Evolutionary conservation across 2,329 filamentous ascomycete genomes (phyloP), one percentile per base, ranked within the genome.

Genomic region (Alternaria gaisen): DNA sequence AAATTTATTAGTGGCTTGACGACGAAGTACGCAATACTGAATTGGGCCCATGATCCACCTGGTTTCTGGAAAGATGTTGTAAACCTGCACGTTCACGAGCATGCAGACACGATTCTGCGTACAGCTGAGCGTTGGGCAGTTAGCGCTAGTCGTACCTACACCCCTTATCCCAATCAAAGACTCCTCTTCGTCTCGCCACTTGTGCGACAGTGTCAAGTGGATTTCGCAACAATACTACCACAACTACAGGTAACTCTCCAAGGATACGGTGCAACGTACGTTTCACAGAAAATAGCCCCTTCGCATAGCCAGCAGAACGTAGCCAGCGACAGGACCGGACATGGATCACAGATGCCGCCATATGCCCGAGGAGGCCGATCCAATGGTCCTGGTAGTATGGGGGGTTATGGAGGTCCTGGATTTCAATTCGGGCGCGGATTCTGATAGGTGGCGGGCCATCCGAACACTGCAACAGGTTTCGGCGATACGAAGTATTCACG

Each of bases 61-160:
- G 4, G 14, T 3, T 34, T 69, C 8, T 70, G 66, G 65, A 58
- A 63, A 16, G 68, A 70, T 12, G 41, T 68, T 7, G 56, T 63
- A 4, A 30, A 41, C 3, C 24, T 50, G 8, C 68, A 72, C 32
- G 71, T 68, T 47, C 51, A 41, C 38, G 58, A 50, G 34, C 64
- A 58, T n/a, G 46, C 22, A 18, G 38, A 60, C 38, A 30, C 54
- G 12, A 69, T 65, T 26, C 30, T 69, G 34, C 10, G 60, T 10
- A 60, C 42, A 9, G 53, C 61, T 5, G 46, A 51, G 28, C 34
- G 43, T 22, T 68, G 65, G 65, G 54, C 41, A n/a, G 34, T 38
- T 4, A 3, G 8, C 34, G 16, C 16, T 36, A 36, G 14, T n/a
- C 34, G 34, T 36, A 3, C 34, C 14, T 16, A 5, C 34, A 36